Evolutionary conservation across 805 yeast species (phyloP), one percentile per base, ranked within the genome.

Genomic region (Diddensiella transvaalensis): DNA sequence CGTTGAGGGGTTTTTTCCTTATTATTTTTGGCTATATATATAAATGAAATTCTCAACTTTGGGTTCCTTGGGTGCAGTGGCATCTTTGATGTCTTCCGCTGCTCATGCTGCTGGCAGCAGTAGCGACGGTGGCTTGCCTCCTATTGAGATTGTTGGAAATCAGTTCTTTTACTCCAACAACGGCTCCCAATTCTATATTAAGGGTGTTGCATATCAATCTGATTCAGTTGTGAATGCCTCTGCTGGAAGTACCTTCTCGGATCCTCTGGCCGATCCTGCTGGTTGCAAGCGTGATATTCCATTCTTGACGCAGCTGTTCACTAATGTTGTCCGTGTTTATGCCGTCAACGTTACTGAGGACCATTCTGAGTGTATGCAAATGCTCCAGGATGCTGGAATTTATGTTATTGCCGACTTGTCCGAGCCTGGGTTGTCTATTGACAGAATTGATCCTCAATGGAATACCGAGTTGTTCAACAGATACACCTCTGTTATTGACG

Each of bases 381-480:
- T 80, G 10, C 77, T 87, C 49, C 76, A 76, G 49, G 86, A 85
- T 22, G 95, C 91, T 48, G 97, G 96, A 45, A 90, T 93, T 59
- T 93, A 93, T 64, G 87, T 91, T 24, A 70, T 93, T 60, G 83
- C 95, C 36, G 99, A 93, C 70, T 77, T 93, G 58, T 81, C 96
- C 33, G 89, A 90, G 63, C 97, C 98, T 3, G 78, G 78, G 40
- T 61, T 69, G 38, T 87, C 97, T 22, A 83, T 91, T 60, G 76
- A 79, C 62, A 81, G 97, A 64, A 78, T 79, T 62, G 67, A 73
- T 47, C 98, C 99, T 32, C 67, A 71, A 46, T 89, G 96, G 96
- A 79, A 82, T 64, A 69, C 79, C 42, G 79, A 74, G 23, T 74
- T 88, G 47, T 85, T 78, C 69, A 71, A 79, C 50, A 79, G 97